Evolutionary conservation across 2,329 filamentous ascomycete species (phyloP).

Genomic region (Allantophomopsis lycopodina): DNA sequence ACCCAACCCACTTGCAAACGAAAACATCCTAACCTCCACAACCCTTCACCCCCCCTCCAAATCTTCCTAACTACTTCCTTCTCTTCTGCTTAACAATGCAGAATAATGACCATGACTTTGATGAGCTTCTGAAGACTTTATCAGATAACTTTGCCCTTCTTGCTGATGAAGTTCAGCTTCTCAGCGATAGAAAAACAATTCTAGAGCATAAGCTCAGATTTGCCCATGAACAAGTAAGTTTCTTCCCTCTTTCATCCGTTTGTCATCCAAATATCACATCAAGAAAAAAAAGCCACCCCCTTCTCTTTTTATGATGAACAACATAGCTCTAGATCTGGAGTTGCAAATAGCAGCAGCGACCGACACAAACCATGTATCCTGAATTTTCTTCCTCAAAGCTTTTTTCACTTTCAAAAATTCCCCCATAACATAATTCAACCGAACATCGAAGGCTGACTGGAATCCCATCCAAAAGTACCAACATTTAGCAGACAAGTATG

Average conservation of each 20-base stretch:
- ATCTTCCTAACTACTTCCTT: not conserved
- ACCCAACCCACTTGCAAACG: no score
- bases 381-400: slow-evolving; percentile 17
- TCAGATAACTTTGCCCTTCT: slow-evolving; percentile 51
- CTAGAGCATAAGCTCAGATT: slow-evolving; percentile 54
- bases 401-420: slow-evolving; percentile 3
- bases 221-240: slow-evolving; percentile 50
- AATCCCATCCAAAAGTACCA: slow-evolving; percentile 36
- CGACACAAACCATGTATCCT: slow-evolving; percentile 42
- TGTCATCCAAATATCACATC: not conserved
- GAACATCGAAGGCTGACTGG: slow-evolving; percentile 12
- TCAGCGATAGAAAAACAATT: slow-evolving; percentile 50
- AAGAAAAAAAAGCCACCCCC: no score
- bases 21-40: no score
- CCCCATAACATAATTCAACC: not conserved
- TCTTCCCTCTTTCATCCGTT: slow-evolving; percentile 2
- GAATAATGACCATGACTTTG: slow-evolving; percentile 13
- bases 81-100: not conserved
- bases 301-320: slow-evolving; percentile 28
- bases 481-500: slow-evolving; percentile 53
- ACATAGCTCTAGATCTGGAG: slow-evolving; percentile 74
- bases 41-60: no score
- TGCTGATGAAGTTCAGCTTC: slow-evolving; percentile 48
- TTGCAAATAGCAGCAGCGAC: slow-evolving; percentile 44
- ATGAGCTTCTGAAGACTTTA: slow-evolving; percentile 37